These are phyloP conservation scores for Tricladium varicosporioides DNA, from an alignment of 2,329 filamentous ascomycete species.

Conservation along the genomic window DNA sequence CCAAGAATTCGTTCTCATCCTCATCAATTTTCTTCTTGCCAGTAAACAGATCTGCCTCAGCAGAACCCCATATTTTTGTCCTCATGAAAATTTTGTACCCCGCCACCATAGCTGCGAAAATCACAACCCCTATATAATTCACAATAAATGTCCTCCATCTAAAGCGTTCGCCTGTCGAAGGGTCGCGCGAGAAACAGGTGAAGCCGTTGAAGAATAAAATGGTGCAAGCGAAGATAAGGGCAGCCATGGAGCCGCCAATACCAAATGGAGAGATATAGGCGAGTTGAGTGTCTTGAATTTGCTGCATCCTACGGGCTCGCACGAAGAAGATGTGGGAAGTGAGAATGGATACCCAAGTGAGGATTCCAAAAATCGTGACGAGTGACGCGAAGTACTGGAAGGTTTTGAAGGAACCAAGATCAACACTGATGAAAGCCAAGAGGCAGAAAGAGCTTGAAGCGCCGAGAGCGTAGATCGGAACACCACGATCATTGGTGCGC, in stretches of 20 bases:
- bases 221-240: conserved; percentile 68
- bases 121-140: conserved; percentile 60
- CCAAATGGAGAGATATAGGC: conserved; percentile 72
- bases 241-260: conserved; percentile 64
- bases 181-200: conserved; percentile 59
- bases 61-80: conserved; percentile 44
- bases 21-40: conserved; percentile 60
- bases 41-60: conserved; percentile 53
- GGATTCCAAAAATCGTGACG: conserved; percentile 41
- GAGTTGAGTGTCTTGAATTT: conserved; percentile 53
- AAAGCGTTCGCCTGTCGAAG: conserved; percentile 54
- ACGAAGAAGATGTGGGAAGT: conserved; percentile 70
- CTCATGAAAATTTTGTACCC: conserved; percentile 51
- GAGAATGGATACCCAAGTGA: conserved; percentile 40
- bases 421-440: conserved; percentile 63
- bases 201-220: conserved; percentile 85
- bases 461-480: conserved; percentile 48
- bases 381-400: conserved; percentile 73
- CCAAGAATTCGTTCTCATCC: conserved; percentile 47
- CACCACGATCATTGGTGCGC: conserved; percentile 54
- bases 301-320: conserved; percentile 60
- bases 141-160: conserved; percentile 54
- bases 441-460: conserved; percentile 52
- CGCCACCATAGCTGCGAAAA: conserved; percentile 58
- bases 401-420: conserved; percentile 58